Evolutionary conservation across 179 eudicot genomes (phyloP).

Genomic region (Spinacia oleracea): DNA sequence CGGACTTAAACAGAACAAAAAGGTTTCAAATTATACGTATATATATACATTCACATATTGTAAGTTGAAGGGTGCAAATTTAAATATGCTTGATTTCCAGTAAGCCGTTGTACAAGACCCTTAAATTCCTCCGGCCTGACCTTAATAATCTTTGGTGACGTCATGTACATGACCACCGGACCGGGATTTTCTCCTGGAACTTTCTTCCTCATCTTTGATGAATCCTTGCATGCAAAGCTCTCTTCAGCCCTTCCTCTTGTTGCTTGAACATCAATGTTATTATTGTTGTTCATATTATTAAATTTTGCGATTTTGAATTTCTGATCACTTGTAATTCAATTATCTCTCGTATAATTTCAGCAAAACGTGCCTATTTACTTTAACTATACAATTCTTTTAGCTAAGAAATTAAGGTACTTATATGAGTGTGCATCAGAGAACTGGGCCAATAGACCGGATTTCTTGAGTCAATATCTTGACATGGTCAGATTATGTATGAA

Average conservation of each 20-base stretch:
- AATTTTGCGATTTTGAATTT: not conserved
- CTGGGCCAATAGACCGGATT: not conserved
- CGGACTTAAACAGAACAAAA: not conserved
- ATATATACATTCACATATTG: not conserved
- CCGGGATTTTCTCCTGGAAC: not conserved
- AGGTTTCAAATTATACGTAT: not conserved
- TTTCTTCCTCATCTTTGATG: not conserved
- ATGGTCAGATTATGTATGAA: not conserved
- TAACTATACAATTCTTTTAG: too few relatives aligned
- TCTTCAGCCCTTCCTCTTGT: not conserved
- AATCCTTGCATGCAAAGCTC: slow-evolving; percentile 1
- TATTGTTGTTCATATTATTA: not conserved
- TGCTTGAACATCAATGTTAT: not conserved
- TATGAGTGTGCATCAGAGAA: slow-evolving; percentile 4
- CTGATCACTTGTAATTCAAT: not conserved
- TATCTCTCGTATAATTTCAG: not conserved
- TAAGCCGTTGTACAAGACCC: slow-evolving; percentile 37
- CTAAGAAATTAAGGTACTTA: not conserved
- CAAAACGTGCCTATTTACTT: too few relatives aligned
- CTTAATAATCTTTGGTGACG: slow-evolving; percentile 20
- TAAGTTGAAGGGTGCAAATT: not conserved
- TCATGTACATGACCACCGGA: slow-evolving; percentile 21
- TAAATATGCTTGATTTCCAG: slow-evolving; percentile 29
- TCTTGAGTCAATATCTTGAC: slow-evolving; percentile 9
- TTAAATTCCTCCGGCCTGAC: slow-evolving; percentile 33